Percentiles rank a stretch among this genome's conserved stretches.
These are phyloP conservation scores for Pichia norvegensis DNA, from an alignment of 1,139 yeast species.

Conservation along the genomic window DNA sequence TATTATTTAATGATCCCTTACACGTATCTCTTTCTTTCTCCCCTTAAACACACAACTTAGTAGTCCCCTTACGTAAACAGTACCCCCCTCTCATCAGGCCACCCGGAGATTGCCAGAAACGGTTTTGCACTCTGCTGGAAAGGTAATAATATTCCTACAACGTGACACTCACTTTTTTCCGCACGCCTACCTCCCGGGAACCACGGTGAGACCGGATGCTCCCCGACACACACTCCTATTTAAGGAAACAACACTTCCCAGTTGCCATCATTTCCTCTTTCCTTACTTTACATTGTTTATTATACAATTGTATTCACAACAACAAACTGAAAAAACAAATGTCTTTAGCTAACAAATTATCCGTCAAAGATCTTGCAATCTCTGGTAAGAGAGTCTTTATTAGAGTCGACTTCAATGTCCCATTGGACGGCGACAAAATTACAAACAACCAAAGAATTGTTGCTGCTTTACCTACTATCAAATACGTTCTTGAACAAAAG, in stretches of 20 bases:
- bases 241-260: not conserved
- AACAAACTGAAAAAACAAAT: conserved; percentile 24
- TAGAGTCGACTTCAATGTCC: conserved; percentile 64
- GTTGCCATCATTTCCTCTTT: not conserved
- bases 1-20: not conserved
- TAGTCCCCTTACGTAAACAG: not conserved
- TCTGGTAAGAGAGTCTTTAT: conserved; percentile 35
- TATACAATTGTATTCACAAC: not conserved
- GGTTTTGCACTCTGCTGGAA: too few species aligned
- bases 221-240: too few species aligned
- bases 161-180: not conserved
- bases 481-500: conserved; percentile 81
- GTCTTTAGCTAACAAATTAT: conserved; percentile 88
- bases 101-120: conserved; percentile 8
- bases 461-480: conserved; percentile 94
- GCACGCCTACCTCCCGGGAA: not conserved
- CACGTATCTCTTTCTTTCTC: not conserved
- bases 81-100: conserved; percentile 5
- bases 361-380: conserved; percentile 83
- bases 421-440: conserved; percentile 89
- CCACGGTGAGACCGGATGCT: too few species aligned
- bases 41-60: not conserved
- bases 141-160: not conserved
- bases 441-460: conserved; percentile 98
- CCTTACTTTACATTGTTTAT: not conserved